A percentile compares a stretch with the other conserved stretches of the same genome.
Evolutionary conservation across 2,329 filamentous ascomycete genomes (phyloP).

Genomic region (Cytospora leucostoma): DNA sequence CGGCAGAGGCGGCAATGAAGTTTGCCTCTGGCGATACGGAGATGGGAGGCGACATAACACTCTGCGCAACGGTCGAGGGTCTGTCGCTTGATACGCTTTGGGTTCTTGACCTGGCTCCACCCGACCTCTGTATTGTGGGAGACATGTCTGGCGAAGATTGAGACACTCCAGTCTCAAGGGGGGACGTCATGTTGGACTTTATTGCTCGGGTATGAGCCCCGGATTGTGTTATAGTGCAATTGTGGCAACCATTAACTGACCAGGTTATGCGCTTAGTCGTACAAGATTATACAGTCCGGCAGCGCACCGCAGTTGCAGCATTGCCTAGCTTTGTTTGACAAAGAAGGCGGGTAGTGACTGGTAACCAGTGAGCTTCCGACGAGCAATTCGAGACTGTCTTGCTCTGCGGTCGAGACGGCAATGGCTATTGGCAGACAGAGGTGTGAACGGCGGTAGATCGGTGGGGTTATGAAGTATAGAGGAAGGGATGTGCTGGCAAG

Average conservation of each 20-base stretch:
- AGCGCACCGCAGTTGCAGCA: conserved; percentile 20
- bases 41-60: conserved; percentile 66
- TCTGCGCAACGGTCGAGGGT: conserved; percentile 60
- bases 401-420: conserved; percentile 8
- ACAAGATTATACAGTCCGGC: conserved; percentile 16
- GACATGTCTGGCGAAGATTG: conserved; percentile 22
- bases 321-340: conserved; percentile 9
- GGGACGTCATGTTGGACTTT: conserved; percentile 25
- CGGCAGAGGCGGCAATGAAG: conserved; percentile 86
- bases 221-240: conserved; percentile 16
- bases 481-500: conserved; percentile 11
- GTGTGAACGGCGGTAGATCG: background rate
- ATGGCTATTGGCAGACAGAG: conserved; percentile 11
- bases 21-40: conserved; percentile 74
- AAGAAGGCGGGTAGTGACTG: conserved; percentile 8
- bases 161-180: conserved; percentile 22
- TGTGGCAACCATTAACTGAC: conserved; percentile 18
- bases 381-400: background rate
- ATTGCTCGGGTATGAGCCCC: conserved; percentile 12
- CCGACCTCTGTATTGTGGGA: conserved; percentile 27
- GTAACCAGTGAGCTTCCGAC: conserved; percentile 7
- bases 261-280: conserved; percentile 4
- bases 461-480: conserved; percentile 5
- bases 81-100: conserved; percentile 72
- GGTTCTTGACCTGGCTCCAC: conserved; percentile 45